Base-by-base conservation (phyloP, 805 yeast species). In the Lipomyces mesembrius region DNA sequence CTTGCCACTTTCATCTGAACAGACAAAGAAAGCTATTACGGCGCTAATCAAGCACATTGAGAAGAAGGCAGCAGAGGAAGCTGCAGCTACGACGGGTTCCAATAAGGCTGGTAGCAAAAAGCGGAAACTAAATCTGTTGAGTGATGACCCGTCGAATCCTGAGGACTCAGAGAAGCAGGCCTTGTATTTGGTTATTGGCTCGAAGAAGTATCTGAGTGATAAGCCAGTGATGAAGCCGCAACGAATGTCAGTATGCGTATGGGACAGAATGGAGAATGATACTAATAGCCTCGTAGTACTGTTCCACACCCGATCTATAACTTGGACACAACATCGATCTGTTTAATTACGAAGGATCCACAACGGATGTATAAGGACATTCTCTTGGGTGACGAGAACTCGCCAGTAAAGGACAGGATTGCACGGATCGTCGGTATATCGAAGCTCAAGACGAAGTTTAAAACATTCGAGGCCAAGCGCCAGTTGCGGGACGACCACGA, bases 391-490 rank as follows among this genome's bases (percentile, higher is more conserved):
- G 75, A 70, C 37, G 71, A 68, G 7, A 73, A 73, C 22, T 55
- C 75, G 8, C 67, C 64, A 17, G 62, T 74, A 20, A 61, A 71
- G n/a, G 74, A 71, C 51, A 66, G 74, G 11, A 75, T 79, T 20
- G 72, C 74, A 54, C 81, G 86, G 65, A 87, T 93, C 63, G 82
- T 92, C 43, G 84, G 95, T 5, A 88, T 88, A 63, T 82, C 86
- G 57, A 89, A 92, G 72, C 82, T 95, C 70, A 91, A 91, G 77
- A 90, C 92, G 43, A 89, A 88, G 68, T 94, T 87, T 83, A 92
- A 92, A 80, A 86, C 91, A n/a, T 95, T 81, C 74, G 98, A 95
- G 78, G 88, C 92, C 67, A 88, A 92, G 77, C 87, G 98, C 77
- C 88, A 87, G 69, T 85, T 95, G 67, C 78, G 83, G 55, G 77